Percentiles rank a stretch among this genome's conserved stretches.
Conservation (phyloP, 2,329 filamentous ascomycete species). For the Xylaria sp. region DNA sequence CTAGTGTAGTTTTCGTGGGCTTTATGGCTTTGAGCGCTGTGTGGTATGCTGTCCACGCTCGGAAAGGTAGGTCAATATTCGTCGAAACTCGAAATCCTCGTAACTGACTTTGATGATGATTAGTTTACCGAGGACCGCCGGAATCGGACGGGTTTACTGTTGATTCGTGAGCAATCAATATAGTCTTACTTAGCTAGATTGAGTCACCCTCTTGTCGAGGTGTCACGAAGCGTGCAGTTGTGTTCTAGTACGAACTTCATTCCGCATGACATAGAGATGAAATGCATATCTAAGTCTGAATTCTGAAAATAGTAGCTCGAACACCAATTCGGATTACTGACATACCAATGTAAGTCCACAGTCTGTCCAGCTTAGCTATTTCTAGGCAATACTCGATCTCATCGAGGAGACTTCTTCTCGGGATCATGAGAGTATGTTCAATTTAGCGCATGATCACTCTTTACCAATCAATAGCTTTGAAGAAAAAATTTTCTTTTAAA, state of each 20-base stretch:
- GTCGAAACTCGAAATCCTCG: background rate
- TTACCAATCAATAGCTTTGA: background rate
- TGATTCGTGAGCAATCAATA: conserved; percentile 32
- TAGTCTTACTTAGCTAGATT: background rate
- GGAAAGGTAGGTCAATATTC: conserved; percentile 56
- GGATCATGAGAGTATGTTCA: background rate
- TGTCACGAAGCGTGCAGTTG: background rate
- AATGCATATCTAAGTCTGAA: background rate
- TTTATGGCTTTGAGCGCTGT: conserved; percentile 51
- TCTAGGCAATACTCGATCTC: background rate
- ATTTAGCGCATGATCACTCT: background rate
- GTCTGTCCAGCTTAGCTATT: background rate
- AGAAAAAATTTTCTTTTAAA: background rate
- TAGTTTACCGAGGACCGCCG: conserved; percentile 48
- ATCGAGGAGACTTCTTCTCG: background rate
- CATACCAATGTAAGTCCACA: background rate
- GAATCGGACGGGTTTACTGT: conserved; percentile 48
- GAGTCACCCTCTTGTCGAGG: background rate
- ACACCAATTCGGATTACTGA: background rate
- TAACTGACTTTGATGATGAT: conserved; percentile 10
- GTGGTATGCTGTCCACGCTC: conserved; percentile 64
- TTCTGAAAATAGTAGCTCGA: background rate
- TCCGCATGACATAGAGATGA: background rate
- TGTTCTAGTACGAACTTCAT: background rate
- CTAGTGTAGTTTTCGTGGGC: conserved; percentile 65